Evolutionary conservation across 2,329 filamentous ascomycete genomes (phyloP).

Genomic region (Tolypocladium inflatum): DNA sequence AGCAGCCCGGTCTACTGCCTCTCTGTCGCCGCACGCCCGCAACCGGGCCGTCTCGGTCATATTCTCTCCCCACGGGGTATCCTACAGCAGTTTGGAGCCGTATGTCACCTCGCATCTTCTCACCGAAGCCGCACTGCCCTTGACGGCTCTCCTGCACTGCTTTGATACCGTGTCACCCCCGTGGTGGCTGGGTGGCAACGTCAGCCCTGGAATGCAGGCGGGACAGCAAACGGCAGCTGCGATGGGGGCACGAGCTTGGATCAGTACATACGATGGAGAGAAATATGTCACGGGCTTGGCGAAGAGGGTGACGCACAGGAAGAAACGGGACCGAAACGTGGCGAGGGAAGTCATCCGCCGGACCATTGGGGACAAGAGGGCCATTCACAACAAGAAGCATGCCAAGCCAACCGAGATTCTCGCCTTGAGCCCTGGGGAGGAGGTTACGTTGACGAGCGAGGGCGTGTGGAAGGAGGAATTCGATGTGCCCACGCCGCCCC

Average conservation of each 20-base stretch:
- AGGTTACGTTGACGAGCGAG: slow-evolving; percentile 30
- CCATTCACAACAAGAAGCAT: slow-evolving; percentile 6
- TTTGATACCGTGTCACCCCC: slow-evolving; percentile 51
- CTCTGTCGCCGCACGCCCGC: slow-evolving; percentile 22
- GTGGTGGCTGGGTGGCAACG: slow-evolving; percentile 52
- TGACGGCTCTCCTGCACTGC: slow-evolving; percentile 56
- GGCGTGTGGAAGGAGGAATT: slow-evolving; percentile 18
- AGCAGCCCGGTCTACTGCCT: slow-evolving; percentile 24
- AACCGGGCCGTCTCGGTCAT: slow-evolving; percentile 47
- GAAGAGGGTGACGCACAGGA: slow-evolving; percentile 38
- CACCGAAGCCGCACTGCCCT: slow-evolving; percentile 44
- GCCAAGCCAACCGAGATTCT: slow-evolving; percentile 27
- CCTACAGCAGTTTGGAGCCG: slow-evolving; percentile 39
- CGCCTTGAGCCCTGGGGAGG: slow-evolving; percentile 30
- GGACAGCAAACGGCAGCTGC: slow-evolving; percentile 46
- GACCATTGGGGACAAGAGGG: slow-evolving; percentile 2
- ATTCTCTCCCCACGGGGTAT: slow-evolving; percentile 56
- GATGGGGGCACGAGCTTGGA: slow-evolving; percentile 47
- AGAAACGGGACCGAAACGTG: slow-evolving; percentile 33
- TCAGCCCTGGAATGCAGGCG: slow-evolving; percentile 45
- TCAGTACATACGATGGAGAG: slow-evolving; percentile 51
- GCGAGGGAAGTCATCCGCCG: slow-evolving; percentile 25
- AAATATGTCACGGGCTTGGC: slow-evolving; percentile 41
- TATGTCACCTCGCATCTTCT: slow-evolving; percentile 50
- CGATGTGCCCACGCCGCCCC: background rate